These are phyloP conservation scores for Salix caprea DNA, from an alignment of 345 rosid genomes.

Conservation along the genomic window DNA sequence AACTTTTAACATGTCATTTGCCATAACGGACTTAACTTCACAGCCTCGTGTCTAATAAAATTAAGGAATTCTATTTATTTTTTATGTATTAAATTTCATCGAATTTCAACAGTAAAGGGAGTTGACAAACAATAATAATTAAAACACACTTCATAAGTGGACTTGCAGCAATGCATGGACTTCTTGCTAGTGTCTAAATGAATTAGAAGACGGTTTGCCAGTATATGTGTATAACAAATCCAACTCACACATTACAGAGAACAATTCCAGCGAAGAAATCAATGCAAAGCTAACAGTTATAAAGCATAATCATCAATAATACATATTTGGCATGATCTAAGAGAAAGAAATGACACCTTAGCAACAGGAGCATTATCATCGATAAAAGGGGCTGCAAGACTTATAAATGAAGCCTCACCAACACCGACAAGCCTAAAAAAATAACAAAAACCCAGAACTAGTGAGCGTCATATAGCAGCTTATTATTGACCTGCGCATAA, in stretches of 20 bases:
- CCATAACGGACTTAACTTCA: background rate
- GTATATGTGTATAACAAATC: background rate
- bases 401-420: conserved; percentile 96
- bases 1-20: background rate
- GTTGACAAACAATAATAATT: background rate
- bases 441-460: conserved; percentile 8
- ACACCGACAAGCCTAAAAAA: conserved; percentile 85
- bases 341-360: conserved; percentile 44
- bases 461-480: background rate
- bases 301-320: background rate
- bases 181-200: background rate
- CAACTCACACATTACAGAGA: background rate
- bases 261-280: background rate
- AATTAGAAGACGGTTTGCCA: background rate
- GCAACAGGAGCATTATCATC: conserved; percentile 86
- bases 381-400: conserved; percentile 96
- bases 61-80: background rate
- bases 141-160: background rate
- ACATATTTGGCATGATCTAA: background rate
- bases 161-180: background rate
- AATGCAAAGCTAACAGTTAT: background rate
- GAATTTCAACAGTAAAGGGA: background rate
- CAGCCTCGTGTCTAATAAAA: background rate
- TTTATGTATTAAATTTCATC: background rate
- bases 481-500: background rate